phyloP scores from a whole-genome alignment of 495 filamentous ascomycete species.

The Podospora sp. region DNA sequence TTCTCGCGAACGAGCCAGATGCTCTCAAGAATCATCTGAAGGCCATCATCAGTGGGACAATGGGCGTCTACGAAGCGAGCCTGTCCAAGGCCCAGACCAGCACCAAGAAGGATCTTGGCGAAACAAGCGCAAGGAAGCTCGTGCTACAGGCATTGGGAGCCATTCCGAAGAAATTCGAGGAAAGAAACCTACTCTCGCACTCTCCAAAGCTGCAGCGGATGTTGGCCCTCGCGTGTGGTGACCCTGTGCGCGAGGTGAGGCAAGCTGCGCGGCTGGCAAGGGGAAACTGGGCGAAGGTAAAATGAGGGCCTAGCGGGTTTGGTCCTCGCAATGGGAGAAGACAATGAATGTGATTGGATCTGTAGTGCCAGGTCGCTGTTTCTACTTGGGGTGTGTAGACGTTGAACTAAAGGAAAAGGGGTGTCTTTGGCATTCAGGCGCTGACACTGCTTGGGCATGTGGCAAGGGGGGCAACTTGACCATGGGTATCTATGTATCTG shows the following conservation, averaged over 20 bases:
- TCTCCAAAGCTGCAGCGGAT: constrained; percentile 41
- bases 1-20: constrained; percentile 40
- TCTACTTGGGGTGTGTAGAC: too few relatives aligned
- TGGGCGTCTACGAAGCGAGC: constrained; percentile 33
- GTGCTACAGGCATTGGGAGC: constrained; percentile 43
- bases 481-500: too few relatives aligned
- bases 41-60: constrained; percentile 38
- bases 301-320: constrained; percentile 4
- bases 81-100: constrained; percentile 20
- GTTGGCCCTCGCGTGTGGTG: constrained; percentile 46
- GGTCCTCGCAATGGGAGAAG: too few relatives aligned
- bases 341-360: too few relatives aligned
- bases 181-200: constrained; percentile 39
- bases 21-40: constrained; percentile 42
- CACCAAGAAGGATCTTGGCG: background rate
- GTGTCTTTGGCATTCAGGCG: too few relatives aligned
- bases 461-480: too few relatives aligned
- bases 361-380: too few relatives aligned
- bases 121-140: constrained; percentile 32
- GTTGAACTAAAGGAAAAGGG: too few relatives aligned
- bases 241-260: constrained; percentile 47
- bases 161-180: constrained; percentile 46
- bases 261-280: constrained; percentile 45
- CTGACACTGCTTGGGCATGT: too few relatives aligned
- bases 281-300: constrained; percentile 42